Evolutionary conservation across 352 stramenopile species (phyloP).

Genomic region (Thraustotheca clavata): DNA sequence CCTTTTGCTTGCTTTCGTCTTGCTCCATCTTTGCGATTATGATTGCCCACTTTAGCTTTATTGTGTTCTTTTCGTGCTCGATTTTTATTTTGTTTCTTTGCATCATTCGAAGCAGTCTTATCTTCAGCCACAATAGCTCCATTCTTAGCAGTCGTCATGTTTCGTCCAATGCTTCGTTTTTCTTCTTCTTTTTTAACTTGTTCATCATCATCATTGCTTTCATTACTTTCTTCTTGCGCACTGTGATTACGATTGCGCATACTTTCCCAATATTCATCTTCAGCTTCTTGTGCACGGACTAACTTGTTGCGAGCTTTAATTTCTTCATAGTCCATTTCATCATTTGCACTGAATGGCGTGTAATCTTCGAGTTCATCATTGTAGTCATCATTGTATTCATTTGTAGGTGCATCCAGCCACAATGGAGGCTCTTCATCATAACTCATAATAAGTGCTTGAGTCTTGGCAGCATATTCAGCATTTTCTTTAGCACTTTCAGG

Average conservation of each 20-base stretch:
- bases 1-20: constrained; percentile 58
- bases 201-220: constrained; percentile 22
- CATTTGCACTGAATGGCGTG: constrained; percentile 46
- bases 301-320: constrained; percentile 47
- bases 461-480: constrained; percentile 37
- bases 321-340: constrained; percentile 41
- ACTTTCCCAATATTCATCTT: constrained; percentile 58
- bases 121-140: background rate
- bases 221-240: background rate
- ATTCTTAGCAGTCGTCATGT: background rate
- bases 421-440: constrained; percentile 31
- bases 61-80: constrained; percentile 39
- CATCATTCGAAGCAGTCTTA: background rate
- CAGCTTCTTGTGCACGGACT: constrained; percentile 43
- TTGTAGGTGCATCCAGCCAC: background rate
- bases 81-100: constrained; percentile 18
- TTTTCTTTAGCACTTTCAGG: constrained; percentile 43
- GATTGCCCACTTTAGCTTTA: constrained; percentile 73
- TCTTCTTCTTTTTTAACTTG: background rate
- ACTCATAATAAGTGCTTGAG: constrained; percentile 39
- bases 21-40: constrained; percentile 74
- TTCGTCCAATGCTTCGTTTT: constrained; percentile 25
- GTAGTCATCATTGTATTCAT: constrained; percentile 80
- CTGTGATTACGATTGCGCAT: constrained; percentile 54
- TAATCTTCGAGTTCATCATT: constrained; percentile 83